Evolutionary conservation across 306 rosid species (phyloP).

Genomic region (Prosopis cineraria): DNA sequence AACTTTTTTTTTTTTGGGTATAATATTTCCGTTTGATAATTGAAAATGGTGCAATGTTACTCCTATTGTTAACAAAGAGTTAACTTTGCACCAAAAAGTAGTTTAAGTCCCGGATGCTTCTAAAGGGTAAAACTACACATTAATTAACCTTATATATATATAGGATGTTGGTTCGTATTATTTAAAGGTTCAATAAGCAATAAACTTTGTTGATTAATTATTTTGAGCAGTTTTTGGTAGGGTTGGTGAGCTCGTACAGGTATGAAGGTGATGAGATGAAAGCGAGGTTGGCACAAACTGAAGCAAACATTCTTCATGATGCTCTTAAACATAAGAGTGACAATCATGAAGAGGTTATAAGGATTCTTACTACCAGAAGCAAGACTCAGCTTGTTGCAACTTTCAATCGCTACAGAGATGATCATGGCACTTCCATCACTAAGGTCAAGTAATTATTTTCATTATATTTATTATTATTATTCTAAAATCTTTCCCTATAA

Average conservation of each 20-base stretch:
- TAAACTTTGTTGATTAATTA: background rate
- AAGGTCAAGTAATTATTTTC: slow-evolving; percentile 46
- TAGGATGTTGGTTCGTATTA: too few relatives aligned
- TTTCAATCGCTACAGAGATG: slow-evolving; percentile 73
- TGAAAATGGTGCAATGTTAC: too few relatives aligned
- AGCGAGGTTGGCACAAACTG: slow-evolving; percentile 52
- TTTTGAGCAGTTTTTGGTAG: slow-evolving; percentile 63
- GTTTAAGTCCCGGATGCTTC: too few relatives aligned
- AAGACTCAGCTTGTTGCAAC: slow-evolving; percentile 70
- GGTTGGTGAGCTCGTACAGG: slow-evolving; percentile 60
- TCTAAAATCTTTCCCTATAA: too few relatives aligned
- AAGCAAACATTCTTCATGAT: slow-evolving; percentile 67
- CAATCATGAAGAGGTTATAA: slow-evolving; percentile 60
- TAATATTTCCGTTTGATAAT: too few relatives aligned
- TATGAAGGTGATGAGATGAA: slow-evolving; percentile 54
- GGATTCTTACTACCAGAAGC: slow-evolving; percentile 79
- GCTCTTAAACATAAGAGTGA: slow-evolving; percentile 57
- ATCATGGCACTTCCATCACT: slow-evolving; percentile 63
- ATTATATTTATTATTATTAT: too few relatives aligned
- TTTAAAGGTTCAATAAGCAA: background rate
- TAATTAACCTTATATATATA: too few relatives aligned
- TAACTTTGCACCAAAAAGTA: too few relatives aligned
- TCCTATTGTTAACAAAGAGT: too few relatives aligned
- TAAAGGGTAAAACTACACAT: too few relatives aligned
- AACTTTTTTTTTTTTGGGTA: too few relatives aligned